Base-by-base conservation (phyloP, 164 flowering plant species). In the Stephania yunnanensis region DNA sequence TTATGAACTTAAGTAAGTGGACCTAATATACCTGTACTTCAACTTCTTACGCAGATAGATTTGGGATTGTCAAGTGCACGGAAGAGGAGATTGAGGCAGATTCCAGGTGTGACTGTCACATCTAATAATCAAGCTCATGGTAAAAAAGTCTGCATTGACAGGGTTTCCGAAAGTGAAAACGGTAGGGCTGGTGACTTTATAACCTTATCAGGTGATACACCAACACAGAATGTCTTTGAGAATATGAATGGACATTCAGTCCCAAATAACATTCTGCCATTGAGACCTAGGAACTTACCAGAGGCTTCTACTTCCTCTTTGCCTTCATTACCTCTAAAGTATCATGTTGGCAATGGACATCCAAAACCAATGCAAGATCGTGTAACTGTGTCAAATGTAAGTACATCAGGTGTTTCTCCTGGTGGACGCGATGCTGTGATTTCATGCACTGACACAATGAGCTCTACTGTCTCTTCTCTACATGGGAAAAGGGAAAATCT, bases 111-210 rank as follows among this genome's bases (percentile, higher is more conserved):
- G 75, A 83, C 87, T 53, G 87, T 93, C 66, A 81, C 85, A 22
- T 84, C 93, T 29, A 86, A 80, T 80, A 89, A 81, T 80, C 89
- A 78, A 81, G 75, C 81, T 50, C 87, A 83, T 80, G 96, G 94
- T 73, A 96, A 96, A 82, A 96, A 88, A 77, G 80, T 88, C 25
- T 87, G 91, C 80, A 83, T 91, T 52, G 97, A 92, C 69, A 84
- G 89, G 78, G 85, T 81, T 48, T 85, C 86, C 31, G 97, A 89
- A 77, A 86, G 77, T 75, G 81, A 89, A 63, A 87, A 84, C 64
- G 70, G 80, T 72, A 83, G 84, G 78, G 68, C 78, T 22, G 89
- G 89, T 68, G 91, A 89, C 69, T 78, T 80, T 2, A 90, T 86
- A 81, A 64, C 80, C 45, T n/a, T 82, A 17, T 30, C 87, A 50